A percentile compares a stretch with the other conserved stretches of the same genome.
Conservation (phyloP, 202 grass and related monocot species). For the Musa balbisiana region DNA sequence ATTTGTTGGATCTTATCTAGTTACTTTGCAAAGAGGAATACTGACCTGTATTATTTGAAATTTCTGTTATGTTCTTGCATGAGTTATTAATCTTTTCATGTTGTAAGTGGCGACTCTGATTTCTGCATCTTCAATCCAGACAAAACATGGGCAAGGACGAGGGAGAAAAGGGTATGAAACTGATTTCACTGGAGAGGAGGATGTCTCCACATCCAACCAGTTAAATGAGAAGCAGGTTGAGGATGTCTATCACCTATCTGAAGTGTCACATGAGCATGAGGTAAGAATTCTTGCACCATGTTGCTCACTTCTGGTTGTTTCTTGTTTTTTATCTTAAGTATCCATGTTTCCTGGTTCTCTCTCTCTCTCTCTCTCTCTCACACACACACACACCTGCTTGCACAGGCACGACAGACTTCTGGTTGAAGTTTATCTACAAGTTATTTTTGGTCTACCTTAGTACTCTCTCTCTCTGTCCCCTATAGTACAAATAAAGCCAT, state of each 20-base stretch:
- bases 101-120: too few relatives aligned
- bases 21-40: too few relatives aligned
- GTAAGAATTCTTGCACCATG: constrained; percentile 15
- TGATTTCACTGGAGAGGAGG: constrained; percentile 37
- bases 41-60: too few relatives aligned
- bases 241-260: constrained; percentile 15
- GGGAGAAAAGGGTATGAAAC: constrained; percentile 47
- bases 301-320: not conserved
- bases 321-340: not conserved
- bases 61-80: too few relatives aligned
- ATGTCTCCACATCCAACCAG: constrained; percentile 36
- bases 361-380: not conserved
- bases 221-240: constrained; percentile 38
- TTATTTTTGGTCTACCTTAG: too few relatives aligned
- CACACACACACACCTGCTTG: too few relatives aligned
- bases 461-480: too few relatives aligned
- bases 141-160: constrained; percentile 39
- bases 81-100: too few relatives aligned
- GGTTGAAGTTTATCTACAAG: too few relatives aligned
- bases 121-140: not conserved
- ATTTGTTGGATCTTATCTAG: too few relatives aligned
- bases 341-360: not conserved
- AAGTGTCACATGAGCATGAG: constrained; percentile 34
- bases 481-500: too few relatives aligned
- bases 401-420: too few relatives aligned